Conservation (phyloP, 345 rosid species). For the Sisymbrium altissimum region DNA sequence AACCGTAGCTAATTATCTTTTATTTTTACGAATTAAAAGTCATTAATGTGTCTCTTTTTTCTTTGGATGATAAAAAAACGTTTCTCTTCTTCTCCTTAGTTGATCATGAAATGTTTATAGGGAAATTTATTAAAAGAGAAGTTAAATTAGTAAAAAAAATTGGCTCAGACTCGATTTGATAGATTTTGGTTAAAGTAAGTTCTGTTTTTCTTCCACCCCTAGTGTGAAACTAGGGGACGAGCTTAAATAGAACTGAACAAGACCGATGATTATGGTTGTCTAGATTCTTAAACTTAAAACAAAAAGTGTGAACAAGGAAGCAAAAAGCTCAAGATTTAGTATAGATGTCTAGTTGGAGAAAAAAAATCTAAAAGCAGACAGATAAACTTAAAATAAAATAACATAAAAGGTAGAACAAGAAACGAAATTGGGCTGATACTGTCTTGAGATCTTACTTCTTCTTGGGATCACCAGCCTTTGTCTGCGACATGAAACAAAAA, state of each 20-base stretch:
- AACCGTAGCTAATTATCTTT: background rate
- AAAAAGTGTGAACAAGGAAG: background rate
- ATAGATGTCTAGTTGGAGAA: conserved; percentile 12
- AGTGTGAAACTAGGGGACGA: background rate
- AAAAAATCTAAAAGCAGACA: conserved; percentile 20
- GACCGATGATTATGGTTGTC: conserved; percentile 5
- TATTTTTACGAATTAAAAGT: background rate
- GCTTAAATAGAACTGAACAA: conserved; percentile 7
- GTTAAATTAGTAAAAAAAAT: no score
- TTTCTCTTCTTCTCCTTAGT: background rate
- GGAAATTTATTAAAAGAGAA: no score
- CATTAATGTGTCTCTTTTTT: background rate
- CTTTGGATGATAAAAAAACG: background rate
- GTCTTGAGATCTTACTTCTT: conserved; percentile 54
- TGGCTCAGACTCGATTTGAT: background rate
- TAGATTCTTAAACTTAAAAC: background rate
- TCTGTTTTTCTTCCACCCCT: background rate
- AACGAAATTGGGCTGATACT: background rate
- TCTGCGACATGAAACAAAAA: conserved; percentile 38
- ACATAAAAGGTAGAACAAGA: conserved; percentile 15
- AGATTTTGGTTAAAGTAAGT: background rate
- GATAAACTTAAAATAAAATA: background rate
- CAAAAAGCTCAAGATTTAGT: background rate
- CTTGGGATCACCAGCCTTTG: conserved; percentile 93
- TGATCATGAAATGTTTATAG: no score